Percentiles rank a stretch among this genome's conserved stretches.
These are phyloP conservation scores for Fusarium udum DNA, from an alignment of 2,329 filamentous ascomycete species.

Conservation along the genomic window DNA sequence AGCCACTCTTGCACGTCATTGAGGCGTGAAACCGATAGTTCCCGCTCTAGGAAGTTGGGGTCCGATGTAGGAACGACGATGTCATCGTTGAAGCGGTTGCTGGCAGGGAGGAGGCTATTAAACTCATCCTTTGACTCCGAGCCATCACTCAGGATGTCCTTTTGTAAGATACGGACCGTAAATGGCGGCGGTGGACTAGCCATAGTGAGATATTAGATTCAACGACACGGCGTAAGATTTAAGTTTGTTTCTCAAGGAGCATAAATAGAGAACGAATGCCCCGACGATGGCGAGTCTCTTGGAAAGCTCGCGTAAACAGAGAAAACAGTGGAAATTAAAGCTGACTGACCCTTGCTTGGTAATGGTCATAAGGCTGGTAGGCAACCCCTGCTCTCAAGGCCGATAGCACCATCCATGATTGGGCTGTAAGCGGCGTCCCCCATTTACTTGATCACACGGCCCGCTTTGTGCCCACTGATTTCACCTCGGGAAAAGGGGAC, in stretches of 20 bases:
- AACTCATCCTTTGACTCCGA: not conserved
- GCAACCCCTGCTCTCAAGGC: not conserved
- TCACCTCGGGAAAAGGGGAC: not conserved
- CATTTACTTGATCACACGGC: not conserved
- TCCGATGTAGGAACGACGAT: slow-evolving; percentile 23
- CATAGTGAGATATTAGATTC: not conserved
- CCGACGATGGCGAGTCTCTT: not conserved
- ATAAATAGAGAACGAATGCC: not conserved
- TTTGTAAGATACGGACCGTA: slow-evolving; percentile 16
- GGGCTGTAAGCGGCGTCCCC: not conserved
- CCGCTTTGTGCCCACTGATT: not conserved
- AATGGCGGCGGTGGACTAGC: slow-evolving; percentile 20
- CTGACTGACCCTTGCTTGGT: not conserved
- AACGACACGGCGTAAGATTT: not conserved
- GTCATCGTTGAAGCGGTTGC: slow-evolving; percentile 26
- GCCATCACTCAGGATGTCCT: not conserved
- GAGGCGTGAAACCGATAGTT: slow-evolving; percentile 29
- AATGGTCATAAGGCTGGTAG: slow-evolving; percentile 14
- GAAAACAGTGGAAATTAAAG: slow-evolving; percentile 16
- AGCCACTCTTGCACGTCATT: slow-evolving; percentile 31
- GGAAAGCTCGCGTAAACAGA: not conserved
- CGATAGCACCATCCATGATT: not conserved
- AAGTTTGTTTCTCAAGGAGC: not conserved
- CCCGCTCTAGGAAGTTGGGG: slow-evolving; percentile 26
- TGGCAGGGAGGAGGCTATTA: slow-evolving; percentile 16